A percentile compares a stretch with the other conserved stretches of the same genome.
These are phyloP conservation scores for Raphanus sativus DNA, from an alignment of 345 rosid genomes.

Conservation along the genomic window DNA sequence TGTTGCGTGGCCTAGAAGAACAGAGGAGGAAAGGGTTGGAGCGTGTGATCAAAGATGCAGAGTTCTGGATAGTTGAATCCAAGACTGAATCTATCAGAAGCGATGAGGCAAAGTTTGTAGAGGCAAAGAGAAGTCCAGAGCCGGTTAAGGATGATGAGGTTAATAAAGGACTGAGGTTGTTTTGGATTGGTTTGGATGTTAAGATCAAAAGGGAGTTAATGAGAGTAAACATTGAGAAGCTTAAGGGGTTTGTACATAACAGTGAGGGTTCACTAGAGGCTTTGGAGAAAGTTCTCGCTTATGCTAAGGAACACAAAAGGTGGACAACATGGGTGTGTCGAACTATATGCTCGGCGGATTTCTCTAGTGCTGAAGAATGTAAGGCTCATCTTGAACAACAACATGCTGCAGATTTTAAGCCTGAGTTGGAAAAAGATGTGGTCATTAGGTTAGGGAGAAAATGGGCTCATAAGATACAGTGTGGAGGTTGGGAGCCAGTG, in stretches of 20 bases:
- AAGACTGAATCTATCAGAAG: not conserved
- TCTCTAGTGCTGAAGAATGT: not conserved
- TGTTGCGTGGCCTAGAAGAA: not conserved
- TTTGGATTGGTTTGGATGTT: slow-evolving; percentile 18
- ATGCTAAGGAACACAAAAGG: not conserved
- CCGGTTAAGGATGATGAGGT: not conserved
- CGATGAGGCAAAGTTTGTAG: not conserved
- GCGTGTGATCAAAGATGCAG: not conserved
- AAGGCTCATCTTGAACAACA: slow-evolving; percentile 21
- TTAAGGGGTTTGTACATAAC: not conserved
- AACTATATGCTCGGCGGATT: not conserved
- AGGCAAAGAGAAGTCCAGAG: not conserved
- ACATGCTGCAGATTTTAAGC: slow-evolving; percentile 20
- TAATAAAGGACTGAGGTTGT: not conserved
- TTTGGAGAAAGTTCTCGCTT: slow-evolving; percentile 10
- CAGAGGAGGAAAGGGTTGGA: not conserved
- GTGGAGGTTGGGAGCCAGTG: slow-evolving; percentile 24
- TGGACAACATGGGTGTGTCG: slow-evolving; percentile 30
- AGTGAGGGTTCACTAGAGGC: not conserved
- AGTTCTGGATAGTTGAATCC: not conserved
- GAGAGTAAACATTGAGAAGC: slow-evolving; percentile 17
- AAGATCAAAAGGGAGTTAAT: slow-evolving; percentile 16
- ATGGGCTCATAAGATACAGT: slow-evolving; percentile 6
- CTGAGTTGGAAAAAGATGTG: not conserved
- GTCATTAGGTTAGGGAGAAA: not conserved